Evolutionary conservation across 345 rosid species (phyloP).

Genomic region (Brassica nigra): DNA sequence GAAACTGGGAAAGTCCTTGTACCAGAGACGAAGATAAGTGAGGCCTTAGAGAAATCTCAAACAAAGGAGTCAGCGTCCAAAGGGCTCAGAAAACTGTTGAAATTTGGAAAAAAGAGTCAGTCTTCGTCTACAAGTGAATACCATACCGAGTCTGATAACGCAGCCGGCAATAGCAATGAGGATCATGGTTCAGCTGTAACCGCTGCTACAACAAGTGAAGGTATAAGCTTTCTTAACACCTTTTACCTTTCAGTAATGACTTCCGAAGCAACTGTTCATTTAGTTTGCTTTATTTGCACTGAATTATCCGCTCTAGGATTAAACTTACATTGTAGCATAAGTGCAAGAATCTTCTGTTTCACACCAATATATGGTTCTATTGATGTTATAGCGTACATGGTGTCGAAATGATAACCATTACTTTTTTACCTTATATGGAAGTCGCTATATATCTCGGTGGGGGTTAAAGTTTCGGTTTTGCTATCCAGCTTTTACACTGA

Average conservation of each 20-base stretch:
- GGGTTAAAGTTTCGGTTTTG: slow-evolving; percentile 23
- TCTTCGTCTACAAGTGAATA: slow-evolving; percentile 53
- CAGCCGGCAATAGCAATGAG: slow-evolving; percentile 37
- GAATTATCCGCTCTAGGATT: background rate
- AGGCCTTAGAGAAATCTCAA: slow-evolving; percentile 58
- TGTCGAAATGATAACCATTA: background rate
- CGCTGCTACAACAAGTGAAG: slow-evolving; percentile 46
- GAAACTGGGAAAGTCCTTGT: slow-evolving; percentile 52
- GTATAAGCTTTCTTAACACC: slow-evolving; percentile 37
- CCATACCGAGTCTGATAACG: slow-evolving; percentile 42
- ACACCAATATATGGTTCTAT: background rate
- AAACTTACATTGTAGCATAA: slow-evolving; percentile 3
- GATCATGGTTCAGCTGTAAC: slow-evolving; percentile 43
- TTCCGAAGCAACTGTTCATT: background rate
- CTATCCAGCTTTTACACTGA: slow-evolving; percentile 72
- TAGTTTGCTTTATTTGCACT: background rate
- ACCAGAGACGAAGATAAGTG: slow-evolving; percentile 67
- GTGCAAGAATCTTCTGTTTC: slow-evolving; percentile 2
- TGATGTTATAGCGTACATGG: background rate
- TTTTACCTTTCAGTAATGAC: background rate
- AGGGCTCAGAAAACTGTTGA: slow-evolving; percentile 71
- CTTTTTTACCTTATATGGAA: background rate
- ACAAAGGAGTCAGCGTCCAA: slow-evolving; percentile 64
- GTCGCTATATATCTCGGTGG: background rate
- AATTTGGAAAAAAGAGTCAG: slow-evolving; percentile 75